Percentiles rank a stretch among this genome's conserved stretches.
These are phyloP conservation scores for Zizania latifolia DNA, from an alignment of 176 grass and related monocot species.

Conservation along the genomic window DNA sequence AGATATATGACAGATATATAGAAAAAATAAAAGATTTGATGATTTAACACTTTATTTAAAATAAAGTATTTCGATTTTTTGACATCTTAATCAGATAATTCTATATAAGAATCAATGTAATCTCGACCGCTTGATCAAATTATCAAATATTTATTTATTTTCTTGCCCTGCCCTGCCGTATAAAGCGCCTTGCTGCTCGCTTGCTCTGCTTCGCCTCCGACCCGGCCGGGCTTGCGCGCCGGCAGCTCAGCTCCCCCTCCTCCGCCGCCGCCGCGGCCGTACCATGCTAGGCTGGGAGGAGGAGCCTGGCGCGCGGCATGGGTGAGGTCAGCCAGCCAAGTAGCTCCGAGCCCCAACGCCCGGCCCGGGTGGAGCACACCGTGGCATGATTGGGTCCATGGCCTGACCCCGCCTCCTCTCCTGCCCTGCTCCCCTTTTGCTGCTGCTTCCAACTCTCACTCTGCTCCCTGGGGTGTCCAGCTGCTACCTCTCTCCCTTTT, in stretches of 20 bases:
- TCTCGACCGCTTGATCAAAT: too few species aligned
- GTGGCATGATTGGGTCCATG: conserved; percentile 47
- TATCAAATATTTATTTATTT: too few species aligned
- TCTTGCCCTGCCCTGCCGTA: too few species aligned
- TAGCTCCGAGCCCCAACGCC: neutral
- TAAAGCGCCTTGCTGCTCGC: neutral
- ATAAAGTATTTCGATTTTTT: too few species aligned
- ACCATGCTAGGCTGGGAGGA: neutral
- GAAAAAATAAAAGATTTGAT: too few species aligned
- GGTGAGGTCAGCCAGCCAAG: neutral
- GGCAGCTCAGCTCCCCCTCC: neutral
- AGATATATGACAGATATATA: too few species aligned
- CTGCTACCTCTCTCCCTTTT: neutral
- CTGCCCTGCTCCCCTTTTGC: conserved; percentile 6
- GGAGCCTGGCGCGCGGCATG: neutral
- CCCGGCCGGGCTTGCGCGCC: neutral
- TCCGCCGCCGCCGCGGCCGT: neutral
- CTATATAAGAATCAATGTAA: too few species aligned
- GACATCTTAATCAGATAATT: too few species aligned
- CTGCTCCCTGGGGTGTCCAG: neutral
- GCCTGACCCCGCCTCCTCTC: neutral
- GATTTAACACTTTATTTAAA: too few species aligned
- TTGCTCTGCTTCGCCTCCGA: neutral
- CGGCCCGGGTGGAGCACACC: conserved; percentile 26
- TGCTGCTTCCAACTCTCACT: conserved; percentile 27